A percentile compares a stretch with the other conserved stretches of the same genome.
Conservation (phyloP, 805 yeast species). For the Cyberlindnera galapagoensis region DNA sequence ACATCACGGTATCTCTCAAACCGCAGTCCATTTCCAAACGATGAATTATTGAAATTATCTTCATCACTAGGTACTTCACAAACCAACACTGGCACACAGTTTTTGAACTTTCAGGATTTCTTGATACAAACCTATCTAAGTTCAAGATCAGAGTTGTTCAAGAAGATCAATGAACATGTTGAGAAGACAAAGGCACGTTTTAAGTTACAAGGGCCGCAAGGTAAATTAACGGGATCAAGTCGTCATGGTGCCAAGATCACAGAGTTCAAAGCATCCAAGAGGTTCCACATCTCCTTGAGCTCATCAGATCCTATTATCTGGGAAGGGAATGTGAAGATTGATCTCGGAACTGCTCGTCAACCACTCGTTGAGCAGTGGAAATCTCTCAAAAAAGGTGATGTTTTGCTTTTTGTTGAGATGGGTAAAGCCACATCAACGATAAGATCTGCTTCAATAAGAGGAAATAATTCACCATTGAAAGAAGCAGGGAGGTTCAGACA, state of each 20-base stretch:
- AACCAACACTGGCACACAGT: slow-evolving; percentile 4
- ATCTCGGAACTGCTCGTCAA: slow-evolving; percentile 1
- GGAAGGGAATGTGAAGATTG: slow-evolving; percentile 1
- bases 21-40: neutral
- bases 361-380: slow-evolving; percentile 13
- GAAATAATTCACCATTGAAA: neutral
- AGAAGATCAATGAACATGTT: slow-evolving; percentile 9
- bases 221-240: slow-evolving; percentile 14
- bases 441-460: neutral
- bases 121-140: slow-evolving; percentile 5
- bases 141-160: slow-evolving; percentile 2
- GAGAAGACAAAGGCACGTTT: slow-evolving; percentile 10
- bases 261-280: neutral
- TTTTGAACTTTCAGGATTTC: slow-evolving; percentile 10
- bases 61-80: neutral
- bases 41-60: neutral
- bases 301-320: neutral
- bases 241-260: slow-evolving; percentile 13
- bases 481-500: neutral
- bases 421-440: too few relatives aligned
- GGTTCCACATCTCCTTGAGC: neutral
- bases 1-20: slow-evolving; percentile 2
- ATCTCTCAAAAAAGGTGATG: slow-evolving; percentile 8
- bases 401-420: slow-evolving; percentile 8
- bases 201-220: slow-evolving; percentile 5